Percentiles rank a stretch among this genome's conserved stretches.
phyloP scores from a whole-genome alignment of 2,329 filamentous ascomycete genomes.

The Penicillium sp. region DNA sequence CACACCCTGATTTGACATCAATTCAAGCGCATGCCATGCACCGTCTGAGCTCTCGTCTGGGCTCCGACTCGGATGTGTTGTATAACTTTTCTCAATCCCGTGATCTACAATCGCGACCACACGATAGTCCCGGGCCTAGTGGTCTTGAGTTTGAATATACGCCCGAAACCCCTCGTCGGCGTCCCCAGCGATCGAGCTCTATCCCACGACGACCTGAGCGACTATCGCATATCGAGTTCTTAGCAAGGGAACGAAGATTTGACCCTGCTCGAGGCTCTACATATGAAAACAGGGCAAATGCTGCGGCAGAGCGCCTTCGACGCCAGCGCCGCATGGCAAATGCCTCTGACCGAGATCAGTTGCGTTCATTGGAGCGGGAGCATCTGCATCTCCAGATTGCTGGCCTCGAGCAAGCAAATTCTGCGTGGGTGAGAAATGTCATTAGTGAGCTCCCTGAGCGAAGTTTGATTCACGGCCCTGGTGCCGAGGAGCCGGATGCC shows the following conservation, averaged over 20 bases:
- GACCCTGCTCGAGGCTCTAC: conserved; percentile 33
- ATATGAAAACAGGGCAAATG: conserved; percentile 42
- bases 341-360: conserved; percentile 37
- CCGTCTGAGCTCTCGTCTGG: conserved; percentile 20
- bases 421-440: conserved; percentile 43
- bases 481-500: conserved; percentile 44
- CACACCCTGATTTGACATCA: conserved; percentile 40
- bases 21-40: conserved; percentile 27
- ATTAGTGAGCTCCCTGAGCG: conserved; percentile 42
- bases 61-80: conserved; percentile 26
- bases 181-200: conserved; percentile 40
- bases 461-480: conserved; percentile 32
- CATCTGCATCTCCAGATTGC: conserved; percentile 40
- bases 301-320: conserved; percentile 45
- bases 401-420: conserved; percentile 40
- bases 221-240: conserved; percentile 2
- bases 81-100: conserved; percentile 22
- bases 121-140: conserved; percentile 21
- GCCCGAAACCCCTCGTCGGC: conserved; percentile 27
- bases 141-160: conserved; percentile 26
- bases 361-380: conserved; percentile 25
- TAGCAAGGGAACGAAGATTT: conserved; percentile 31
- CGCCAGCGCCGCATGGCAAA: conserved; percentile 42
- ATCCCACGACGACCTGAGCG: conserved; percentile 38
- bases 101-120: conserved; percentile 16